Percentiles rank a stretch among this genome's conserved stretches.
These are phyloP conservation scores for Boletellus emodensis DNA, from an alignment of 768 basidiomycete genomes.

Conservation along the genomic window DNA sequence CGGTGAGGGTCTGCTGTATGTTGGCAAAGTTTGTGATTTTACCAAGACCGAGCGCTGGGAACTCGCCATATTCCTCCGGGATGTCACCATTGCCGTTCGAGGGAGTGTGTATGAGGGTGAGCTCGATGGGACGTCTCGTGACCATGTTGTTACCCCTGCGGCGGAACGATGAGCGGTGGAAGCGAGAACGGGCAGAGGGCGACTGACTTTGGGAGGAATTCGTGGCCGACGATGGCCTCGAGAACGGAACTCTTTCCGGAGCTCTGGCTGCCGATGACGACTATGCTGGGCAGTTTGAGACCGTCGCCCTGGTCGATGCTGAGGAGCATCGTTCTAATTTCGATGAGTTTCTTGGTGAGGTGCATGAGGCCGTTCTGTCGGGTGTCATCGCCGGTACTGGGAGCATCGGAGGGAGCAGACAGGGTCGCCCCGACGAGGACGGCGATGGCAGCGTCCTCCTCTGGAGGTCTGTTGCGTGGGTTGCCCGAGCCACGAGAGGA, in stretches of 20 bases:
- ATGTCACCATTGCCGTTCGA: constrained; percentile 31
- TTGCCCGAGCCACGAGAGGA: constrained; percentile 37
- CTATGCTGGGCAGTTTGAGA: constrained; percentile 93
- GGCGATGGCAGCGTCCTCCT: constrained; percentile 63
- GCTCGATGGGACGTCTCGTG: constrained; percentile 94
- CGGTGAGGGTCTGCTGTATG: constrained; percentile 89
- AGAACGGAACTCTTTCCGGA: constrained; percentile 97
- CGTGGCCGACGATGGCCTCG: constrained; percentile 95
- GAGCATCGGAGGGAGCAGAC: constrained; percentile 65
- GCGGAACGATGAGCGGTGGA: not conserved
- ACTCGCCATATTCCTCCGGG: constrained; percentile 84
- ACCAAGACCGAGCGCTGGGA: constrained; percentile 84
- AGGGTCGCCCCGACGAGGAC: constrained; percentile 74
- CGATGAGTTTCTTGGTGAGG: constrained; percentile 91
- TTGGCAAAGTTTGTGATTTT: constrained; percentile 88
- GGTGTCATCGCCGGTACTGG: constrained; percentile 37
- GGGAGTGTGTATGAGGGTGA: constrained; percentile 93
- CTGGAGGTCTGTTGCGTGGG: constrained; percentile 39
- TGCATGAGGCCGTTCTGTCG: constrained; percentile 86
- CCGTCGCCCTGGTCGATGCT: constrained; percentile 95
- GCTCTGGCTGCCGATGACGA: constrained; percentile 97
- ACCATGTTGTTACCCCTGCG: constrained; percentile 98
- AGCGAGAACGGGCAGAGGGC: not conserved
- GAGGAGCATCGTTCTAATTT: constrained; percentile 90
- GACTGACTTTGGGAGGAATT: constrained; percentile 95